Conservation (phyloP, 768 basidiomycete genomes). For the Tricholomella constricta region DNA sequence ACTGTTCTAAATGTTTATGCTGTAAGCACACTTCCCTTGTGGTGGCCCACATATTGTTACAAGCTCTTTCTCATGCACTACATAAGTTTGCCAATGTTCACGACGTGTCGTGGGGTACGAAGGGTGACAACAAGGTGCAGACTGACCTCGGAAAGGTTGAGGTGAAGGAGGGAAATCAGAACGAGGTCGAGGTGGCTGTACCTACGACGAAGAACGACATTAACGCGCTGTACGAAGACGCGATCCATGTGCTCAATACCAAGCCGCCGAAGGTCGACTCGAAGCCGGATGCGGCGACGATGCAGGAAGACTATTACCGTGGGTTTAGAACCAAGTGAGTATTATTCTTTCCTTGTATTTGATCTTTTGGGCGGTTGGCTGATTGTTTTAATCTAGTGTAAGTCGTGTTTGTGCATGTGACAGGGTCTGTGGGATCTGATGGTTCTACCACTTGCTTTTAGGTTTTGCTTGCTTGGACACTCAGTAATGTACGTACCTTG, state of each 20-base stretch:
- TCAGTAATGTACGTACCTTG: conserved; percentile 66
- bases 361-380: conserved; percentile 8
- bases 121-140: conserved; percentile 85
- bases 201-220: conserved; percentile 90
- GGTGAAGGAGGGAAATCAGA: conserved; percentile 47
- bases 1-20: conserved; percentile 92
- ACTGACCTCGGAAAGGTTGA: conserved; percentile 73
- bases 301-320: conserved; percentile 87
- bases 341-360: neutral
- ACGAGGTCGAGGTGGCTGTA: conserved; percentile 84
- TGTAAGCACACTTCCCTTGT: conserved; percentile 35
- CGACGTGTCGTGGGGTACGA: conserved; percentile 95
- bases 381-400: conserved; percentile 27
- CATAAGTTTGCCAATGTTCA: conserved; percentile 88
- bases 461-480: conserved; percentile 86
- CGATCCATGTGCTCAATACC: conserved; percentile 74
- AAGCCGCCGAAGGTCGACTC: conserved; percentile 76
- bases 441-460: conserved; percentile 23
- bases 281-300: conserved; percentile 59
- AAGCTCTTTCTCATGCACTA: neutral
- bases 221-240: conserved; percentile 89
- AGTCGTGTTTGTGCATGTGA: conserved; percentile 10
- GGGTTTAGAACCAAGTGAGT: conserved; percentile 87
- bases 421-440: conserved; percentile 1
- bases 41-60: neutral